These are phyloP conservation scores for Hanseniaspora occidentalis DNA, from an alignment of 805 yeast species.

Conservation along the genomic window DNA sequence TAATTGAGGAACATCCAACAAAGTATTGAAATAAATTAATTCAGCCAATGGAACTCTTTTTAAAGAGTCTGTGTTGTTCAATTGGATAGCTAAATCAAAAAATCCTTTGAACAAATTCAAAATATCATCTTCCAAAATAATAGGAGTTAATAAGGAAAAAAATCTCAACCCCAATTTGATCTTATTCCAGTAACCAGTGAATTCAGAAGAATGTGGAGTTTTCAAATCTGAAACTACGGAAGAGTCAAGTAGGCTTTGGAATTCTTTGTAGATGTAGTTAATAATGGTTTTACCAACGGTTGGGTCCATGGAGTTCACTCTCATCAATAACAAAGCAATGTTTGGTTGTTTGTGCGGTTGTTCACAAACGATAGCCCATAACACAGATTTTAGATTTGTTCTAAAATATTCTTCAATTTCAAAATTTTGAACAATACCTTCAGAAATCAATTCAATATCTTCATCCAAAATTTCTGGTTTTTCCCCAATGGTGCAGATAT, in stretches of 20 bases:
- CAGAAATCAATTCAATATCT: slow-evolving; percentile 53
- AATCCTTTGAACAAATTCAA: slow-evolving; percentile 40
- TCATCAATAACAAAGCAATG: slow-evolving; percentile 53
- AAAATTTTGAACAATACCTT: slow-evolving; percentile 53
- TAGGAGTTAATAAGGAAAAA: slow-evolving; percentile 51
- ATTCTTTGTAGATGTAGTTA: slow-evolving; percentile 53
- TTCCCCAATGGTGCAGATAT: slow-evolving; percentile 51
- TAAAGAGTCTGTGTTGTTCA: slow-evolving; percentile 30
- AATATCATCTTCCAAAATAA: slow-evolving; percentile 40
- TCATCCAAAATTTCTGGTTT: slow-evolving; percentile 37
- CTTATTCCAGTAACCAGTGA: slow-evolving; percentile 53
- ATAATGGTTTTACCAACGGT: slow-evolving; percentile 57
- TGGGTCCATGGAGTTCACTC: slow-evolving; percentile 51
- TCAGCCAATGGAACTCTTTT: slow-evolving; percentile 51
- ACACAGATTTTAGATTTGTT: slow-evolving; percentile 43
- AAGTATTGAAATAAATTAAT: slow-evolving; percentile 48
- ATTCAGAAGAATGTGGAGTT: slow-evolving; percentile 20
- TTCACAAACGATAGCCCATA: slow-evolving; percentile 62
- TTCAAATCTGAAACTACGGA: slow-evolving; percentile 10
- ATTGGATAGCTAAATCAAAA: slow-evolving; percentile 40
- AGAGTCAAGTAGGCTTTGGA: slow-evolving; percentile 27
- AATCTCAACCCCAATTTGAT: slow-evolving; percentile 62
- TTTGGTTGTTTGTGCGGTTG: slow-evolving; percentile 84
- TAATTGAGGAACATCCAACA: slow-evolving; percentile 55
- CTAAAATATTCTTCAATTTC: slow-evolving; percentile 51